Evolutionary conservation across 1,284 basidiomycete species (phyloP).

Genomic region (Ustilago crameri): DNA sequence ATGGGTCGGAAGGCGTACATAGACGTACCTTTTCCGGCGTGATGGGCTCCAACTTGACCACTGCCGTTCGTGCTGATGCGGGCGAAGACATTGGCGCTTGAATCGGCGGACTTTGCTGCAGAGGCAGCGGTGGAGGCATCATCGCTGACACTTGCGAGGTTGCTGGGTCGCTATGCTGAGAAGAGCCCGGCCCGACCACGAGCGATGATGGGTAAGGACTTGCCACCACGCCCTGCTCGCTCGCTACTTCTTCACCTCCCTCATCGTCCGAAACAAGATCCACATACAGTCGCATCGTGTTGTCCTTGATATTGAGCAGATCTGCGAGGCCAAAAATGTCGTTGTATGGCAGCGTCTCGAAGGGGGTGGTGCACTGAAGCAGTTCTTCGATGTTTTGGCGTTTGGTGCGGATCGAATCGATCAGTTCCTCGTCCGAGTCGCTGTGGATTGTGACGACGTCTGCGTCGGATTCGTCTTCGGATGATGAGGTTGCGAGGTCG

Average conservation of each 20-base stretch:
- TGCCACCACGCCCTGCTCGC: neutral
- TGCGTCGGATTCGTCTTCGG: slow-evolving; percentile 30
- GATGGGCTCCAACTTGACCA: slow-evolving; percentile 2
- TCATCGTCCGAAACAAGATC: slow-evolving; percentile 45
- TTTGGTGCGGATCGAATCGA: slow-evolving; percentile 28
- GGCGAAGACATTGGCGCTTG: neutral
- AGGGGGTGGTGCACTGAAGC: slow-evolving; percentile 30
- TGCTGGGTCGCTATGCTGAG: neutral
- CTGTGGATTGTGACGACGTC: slow-evolving; percentile 35
- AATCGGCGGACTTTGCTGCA: neutral
- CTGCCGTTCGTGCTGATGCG: neutral
- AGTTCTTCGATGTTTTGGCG: slow-evolving; percentile 46
- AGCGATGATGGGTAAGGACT: slow-evolving; percentile 14
- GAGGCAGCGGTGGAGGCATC: neutral
- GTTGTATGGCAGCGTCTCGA: slow-evolving; percentile 45
- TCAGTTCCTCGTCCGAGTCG: slow-evolving; percentile 42
- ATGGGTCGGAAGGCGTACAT: neutral
- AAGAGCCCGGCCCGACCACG: slow-evolving; percentile 13
- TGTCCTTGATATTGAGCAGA: slow-evolving; percentile 25
- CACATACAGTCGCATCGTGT: slow-evolving; percentile 26
- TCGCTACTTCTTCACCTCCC: neutral
- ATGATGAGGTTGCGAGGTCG: slow-evolving; percentile 11
- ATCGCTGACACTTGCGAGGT: slow-evolving; percentile 5
- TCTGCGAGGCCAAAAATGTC: slow-evolving; percentile 43
- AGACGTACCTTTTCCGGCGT: slow-evolving; percentile 1